Percentiles rank a stretch among this genome's conserved stretches.
Evolutionary conservation across 2,329 filamentous ascomycete genomes (phyloP).

Genomic region (Pseudogymnoascus sp.): DNA sequence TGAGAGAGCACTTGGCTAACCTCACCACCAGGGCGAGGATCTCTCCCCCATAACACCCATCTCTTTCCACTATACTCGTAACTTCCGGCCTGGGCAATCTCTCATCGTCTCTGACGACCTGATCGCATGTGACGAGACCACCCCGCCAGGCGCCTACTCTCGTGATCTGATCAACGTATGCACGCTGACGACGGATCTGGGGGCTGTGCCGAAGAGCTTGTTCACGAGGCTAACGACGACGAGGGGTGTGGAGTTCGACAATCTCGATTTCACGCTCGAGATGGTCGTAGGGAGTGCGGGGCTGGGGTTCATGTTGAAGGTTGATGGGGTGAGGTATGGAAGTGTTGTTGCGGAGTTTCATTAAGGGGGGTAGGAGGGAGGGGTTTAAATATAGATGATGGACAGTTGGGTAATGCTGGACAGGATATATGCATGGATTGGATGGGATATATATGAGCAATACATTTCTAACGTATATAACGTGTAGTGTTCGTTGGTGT

Average conservation of each 20-base stretch:
- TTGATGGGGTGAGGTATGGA: conserved; percentile 70
- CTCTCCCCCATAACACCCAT: conserved; percentile 67
- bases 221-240: conserved; percentile 73
- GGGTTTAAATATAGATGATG: background rate
- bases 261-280: conserved; percentile 72
- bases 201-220: conserved; percentile 62
- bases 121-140: conserved; percentile 65
- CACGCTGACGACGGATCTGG: conserved; percentile 72
- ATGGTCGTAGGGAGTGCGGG: conserved; percentile 76
- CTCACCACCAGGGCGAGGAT: conserved; percentile 52
- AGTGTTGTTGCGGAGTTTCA: conserved; percentile 73
- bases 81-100: conserved; percentile 69
- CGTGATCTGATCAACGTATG: conserved; percentile 63
- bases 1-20: conserved; percentile 9
- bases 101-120: conserved; percentile 73
- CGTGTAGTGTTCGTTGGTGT: background rate
- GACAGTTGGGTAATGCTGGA: background rate
- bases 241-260: conserved; percentile 72
- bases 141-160: conserved; percentile 52
- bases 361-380: conserved; percentile 31
- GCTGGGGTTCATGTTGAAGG: conserved; percentile 68
- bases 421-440: background rate
- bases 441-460: conserved; percentile 2
- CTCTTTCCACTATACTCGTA: conserved; percentile 78
- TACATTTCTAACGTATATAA: background rate